Percentiles rank a stretch among this genome's conserved stretches.
Conservation (phyloP, 176 grass and related monocot genomes). For the Juncus inflexus region DNA sequence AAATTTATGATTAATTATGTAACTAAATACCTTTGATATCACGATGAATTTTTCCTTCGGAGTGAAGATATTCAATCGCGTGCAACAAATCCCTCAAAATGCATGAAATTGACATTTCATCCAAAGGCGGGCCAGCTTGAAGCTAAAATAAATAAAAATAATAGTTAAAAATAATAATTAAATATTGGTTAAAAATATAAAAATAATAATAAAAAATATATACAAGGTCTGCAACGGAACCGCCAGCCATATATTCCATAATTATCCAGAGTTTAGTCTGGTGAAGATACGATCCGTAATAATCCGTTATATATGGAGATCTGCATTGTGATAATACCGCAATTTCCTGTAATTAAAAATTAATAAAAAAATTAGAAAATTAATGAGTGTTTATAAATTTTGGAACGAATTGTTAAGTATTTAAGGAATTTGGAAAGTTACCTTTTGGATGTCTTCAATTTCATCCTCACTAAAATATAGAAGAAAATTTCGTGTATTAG, state of each 20-base stretch:
- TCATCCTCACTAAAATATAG: constrained; percentile 77
- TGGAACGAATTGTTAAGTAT: neutral
- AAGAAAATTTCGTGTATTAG: too few relatives aligned
- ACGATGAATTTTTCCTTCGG: constrained; percentile 96
- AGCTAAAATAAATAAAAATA: constrained; percentile 44
- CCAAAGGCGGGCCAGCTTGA: constrained; percentile 81
- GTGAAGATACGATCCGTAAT: constrained; percentile 97
- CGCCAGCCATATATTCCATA: constrained; percentile 99
- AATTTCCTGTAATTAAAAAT: constrained; percentile 79
- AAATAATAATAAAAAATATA: constrained; percentile 33
- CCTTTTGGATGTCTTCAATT: constrained; percentile 99
- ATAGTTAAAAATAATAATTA: constrained; percentile 16
- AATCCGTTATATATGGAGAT: constrained; percentile 98
- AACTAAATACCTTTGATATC: constrained; percentile 68
- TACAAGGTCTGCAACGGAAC: constrained; percentile 98
- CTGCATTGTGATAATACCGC: constrained; percentile 95
- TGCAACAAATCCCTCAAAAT: constrained; percentile 93
- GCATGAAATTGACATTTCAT: constrained; percentile 94
- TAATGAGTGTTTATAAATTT: neutral
- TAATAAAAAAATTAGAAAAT: constrained; percentile 3
- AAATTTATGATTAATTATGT: too few relatives aligned
- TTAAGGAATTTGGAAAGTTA: constrained; percentile 27
- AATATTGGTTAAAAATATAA: neutral
- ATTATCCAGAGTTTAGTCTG: constrained; percentile 98
- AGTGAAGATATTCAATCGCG: constrained; percentile 95